Base-by-base conservation (phyloP, 371 early-diverging fungal genomes). In the Batrachochytrium dendrobatidis region DNA sequence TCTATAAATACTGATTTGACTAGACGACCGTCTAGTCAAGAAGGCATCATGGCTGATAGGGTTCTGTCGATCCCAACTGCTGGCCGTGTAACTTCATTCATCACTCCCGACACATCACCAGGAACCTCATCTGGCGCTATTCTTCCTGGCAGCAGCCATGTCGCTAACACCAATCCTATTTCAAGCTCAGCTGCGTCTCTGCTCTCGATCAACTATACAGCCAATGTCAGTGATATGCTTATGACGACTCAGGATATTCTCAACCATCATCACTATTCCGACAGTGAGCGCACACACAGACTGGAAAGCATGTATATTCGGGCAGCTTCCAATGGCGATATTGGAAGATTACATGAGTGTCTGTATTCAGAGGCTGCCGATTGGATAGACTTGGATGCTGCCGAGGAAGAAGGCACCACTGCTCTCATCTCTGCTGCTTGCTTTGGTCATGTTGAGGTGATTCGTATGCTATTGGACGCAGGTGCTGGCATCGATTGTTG, bases 361-460 rank as follows among this genome's bases (percentile, higher is more conserved):
- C 76, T 88, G 61, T 3, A 10, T 15, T 68, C 75, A 25, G 66
- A 81, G 52, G 74, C 76, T 39, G 62, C 46, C 51, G 68, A 77
- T 22, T 85, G 76, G 73, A 80, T 91, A 54, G 88, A 91, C 67
- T 76, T 91, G 34, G 77, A 94, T 68, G 80, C 78, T 12, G 80
- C 76, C 51, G 94, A 94, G 64, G 86, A 86, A 54, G 91, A 90
- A 62, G 94, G 94, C 18, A 81, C 80, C 8, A 83, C 89, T 2
- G 86, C 90, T 17, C 70, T 94, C 51, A 87, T 91, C 52, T 89
- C 88, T 65, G 89, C 92, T 3, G 83, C 90, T 2, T 90, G 90
- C 60, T 92, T 92, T 79, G 94, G 92, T 33, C 85, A 91, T 64
- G 61, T 74, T 3, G 81, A 84, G 43, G 77, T 88, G 59, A 83